Evolutionary conservation across 2,329 filamentous ascomycete genomes (phyloP), one percentile per base, ranked within the genome.

Genomic region (Penicillium expansum): DNA sequence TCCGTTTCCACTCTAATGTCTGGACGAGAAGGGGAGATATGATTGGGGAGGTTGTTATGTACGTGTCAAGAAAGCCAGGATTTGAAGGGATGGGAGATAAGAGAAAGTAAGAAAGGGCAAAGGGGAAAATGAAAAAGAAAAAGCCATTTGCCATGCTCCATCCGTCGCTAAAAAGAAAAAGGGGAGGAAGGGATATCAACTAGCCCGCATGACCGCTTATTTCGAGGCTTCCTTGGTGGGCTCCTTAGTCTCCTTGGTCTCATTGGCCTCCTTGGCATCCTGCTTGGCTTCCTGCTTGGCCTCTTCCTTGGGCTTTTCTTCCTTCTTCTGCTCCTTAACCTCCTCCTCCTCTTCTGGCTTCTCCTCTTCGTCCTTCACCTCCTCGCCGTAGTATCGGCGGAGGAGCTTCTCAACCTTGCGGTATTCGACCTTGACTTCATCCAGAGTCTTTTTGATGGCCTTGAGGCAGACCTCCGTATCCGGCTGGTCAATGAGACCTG

Each of bases 381-480:
- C 57, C 35, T 84, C 82, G 59, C 81, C 76, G 73, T 89, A 96
- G 74, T 91, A 96, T 63, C 82, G 77, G 71, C 80, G 83, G 69
- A 99, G 82, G 57, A 85, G 81, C 62, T 77, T 81, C 75, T 92
- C 86, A 49, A 89, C 89, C 52, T 90, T 87, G 45, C 80, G 73
- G 74, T 92, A 96, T 69, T 96, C 92, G 59, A 79, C 74, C 80
- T 92, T 92, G 59, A 91, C 89, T 44, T 83, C 79, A 45, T 79
- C 78, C 61, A 97, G 82, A 8, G 87, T 90, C 43, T 86, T 83
- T 63, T 80, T 80, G 69, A 96, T 90, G 59, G 84, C 85, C 60
- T 83, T 75, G 35, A 97, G 80, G 67, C 88, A 91, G 48, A 85
- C 77, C 3, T 86, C 79, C 58, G 87, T 81, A 67, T 95, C 86